phyloP scores from a whole-genome alignment of 176 grass and related monocot genomes.

The Phragmites australis region DNA sequence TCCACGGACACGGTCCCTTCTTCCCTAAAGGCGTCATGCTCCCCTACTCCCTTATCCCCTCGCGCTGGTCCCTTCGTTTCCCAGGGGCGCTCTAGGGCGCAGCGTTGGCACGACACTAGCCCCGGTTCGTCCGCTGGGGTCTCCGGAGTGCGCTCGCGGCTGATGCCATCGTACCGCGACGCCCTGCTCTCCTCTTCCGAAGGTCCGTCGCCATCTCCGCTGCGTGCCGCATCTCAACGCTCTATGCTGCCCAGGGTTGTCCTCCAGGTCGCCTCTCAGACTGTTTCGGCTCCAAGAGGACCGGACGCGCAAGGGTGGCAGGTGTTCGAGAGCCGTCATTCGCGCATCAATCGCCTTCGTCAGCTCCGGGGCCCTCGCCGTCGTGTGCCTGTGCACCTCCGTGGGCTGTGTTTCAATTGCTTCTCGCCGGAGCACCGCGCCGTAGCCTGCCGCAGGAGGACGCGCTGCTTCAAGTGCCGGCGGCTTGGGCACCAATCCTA shows the following conservation, averaged over 20 bases:
- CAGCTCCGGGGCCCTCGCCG: not conserved
- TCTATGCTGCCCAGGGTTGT: not conserved
- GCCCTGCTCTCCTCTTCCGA: too few relatives aligned
- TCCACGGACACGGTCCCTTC: too few relatives aligned
- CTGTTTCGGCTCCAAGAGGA: too few relatives aligned
- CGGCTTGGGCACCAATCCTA: not conserved
- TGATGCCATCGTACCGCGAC: too few relatives aligned
- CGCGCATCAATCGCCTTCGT: not conserved
- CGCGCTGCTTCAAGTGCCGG: not conserved
- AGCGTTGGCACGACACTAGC: not conserved
- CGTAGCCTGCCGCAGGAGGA: not conserved
- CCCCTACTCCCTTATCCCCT: not conserved
- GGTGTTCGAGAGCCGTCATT: not conserved
- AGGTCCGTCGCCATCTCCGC: too few relatives aligned
- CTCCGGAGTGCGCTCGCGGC: too few relatives aligned
- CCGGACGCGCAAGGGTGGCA: not conserved
- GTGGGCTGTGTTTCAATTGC: not conserved
- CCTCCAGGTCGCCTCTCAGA: not conserved
- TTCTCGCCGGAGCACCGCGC: not conserved
- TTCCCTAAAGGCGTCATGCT: not conserved
- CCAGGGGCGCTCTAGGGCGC: not conserved
- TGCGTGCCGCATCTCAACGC: too few relatives aligned
- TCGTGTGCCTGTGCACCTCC: not conserved
- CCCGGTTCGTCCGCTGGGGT: not conserved
- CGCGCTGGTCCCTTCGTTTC: too few relatives aligned